These are phyloP conservation scores for Trichosanthes cucumerina DNA, from an alignment of 306 rosid genomes.

Conservation along the genomic window DNA sequence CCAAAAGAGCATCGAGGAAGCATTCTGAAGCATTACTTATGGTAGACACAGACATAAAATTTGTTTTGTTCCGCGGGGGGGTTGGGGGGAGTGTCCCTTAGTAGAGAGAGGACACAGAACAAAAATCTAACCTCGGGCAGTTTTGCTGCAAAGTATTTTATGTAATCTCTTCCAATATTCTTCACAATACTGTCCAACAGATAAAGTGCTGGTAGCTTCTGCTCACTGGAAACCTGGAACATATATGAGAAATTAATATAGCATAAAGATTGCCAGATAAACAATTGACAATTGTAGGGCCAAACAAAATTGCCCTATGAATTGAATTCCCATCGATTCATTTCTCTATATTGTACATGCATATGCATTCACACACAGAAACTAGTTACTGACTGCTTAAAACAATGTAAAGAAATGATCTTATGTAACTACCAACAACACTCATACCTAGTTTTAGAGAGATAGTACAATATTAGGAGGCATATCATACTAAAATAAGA, in stretches of 20 bases:
- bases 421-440: neutral
- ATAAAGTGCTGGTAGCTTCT: conserved; percentile 90
- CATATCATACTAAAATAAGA: neutral
- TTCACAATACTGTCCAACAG: conserved; percentile 92
- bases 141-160: conserved; percentile 65
- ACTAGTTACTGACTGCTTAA: neutral
- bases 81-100: neutral
- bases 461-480: neutral
- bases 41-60: neutral
- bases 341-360: neutral
- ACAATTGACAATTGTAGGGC: neutral
- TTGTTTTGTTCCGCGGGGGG: neutral
- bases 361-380: neutral
- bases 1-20: neutral
- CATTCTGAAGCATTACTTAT: conserved; percentile 1
- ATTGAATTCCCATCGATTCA: neutral
- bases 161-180: conserved; percentile 93
- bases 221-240: conserved; percentile 87
- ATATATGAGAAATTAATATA: neutral
- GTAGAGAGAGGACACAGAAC: neutral
- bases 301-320: neutral
- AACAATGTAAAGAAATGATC: neutral
- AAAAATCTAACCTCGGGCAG: conserved; percentile 82
- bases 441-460: neutral
- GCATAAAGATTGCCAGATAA: neutral